Percentiles rank a stretch among this genome's conserved stretches.
Conservation (phyloP, 78 protist species). For the Planoprotostelium fungivorum region DNA sequence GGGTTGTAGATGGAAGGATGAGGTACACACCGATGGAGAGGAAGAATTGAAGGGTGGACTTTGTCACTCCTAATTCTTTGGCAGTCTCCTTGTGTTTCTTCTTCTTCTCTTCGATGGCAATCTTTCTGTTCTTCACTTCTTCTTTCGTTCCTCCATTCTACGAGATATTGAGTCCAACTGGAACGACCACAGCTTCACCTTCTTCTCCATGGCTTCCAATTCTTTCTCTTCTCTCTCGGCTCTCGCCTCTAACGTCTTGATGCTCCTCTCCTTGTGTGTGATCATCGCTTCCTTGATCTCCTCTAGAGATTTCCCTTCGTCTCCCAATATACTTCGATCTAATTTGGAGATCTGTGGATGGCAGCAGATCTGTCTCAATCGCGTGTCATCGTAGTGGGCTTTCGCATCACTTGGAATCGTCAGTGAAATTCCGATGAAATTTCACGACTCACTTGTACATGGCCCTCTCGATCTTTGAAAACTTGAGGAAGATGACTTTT, state of each 20-base stretch:
- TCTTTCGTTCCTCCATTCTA: too few relatives aligned
- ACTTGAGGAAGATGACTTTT: background rate
- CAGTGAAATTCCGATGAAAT: background rate
- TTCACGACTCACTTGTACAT: background rate
- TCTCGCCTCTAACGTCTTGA: background rate
- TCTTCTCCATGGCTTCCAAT: background rate
- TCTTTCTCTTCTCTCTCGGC: background rate
- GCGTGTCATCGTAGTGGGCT: background rate
- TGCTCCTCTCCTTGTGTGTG: background rate
- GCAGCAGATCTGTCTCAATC: conserved; percentile 15
- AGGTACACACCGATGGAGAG: background rate
- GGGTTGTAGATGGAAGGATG: too few relatives aligned
- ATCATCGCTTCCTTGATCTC: background rate
- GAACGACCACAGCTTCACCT: background rate
- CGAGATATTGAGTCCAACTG: background rate
- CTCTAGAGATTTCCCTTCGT: background rate
- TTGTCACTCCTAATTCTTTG: background rate
- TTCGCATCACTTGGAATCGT: background rate
- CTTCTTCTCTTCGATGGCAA: too few relatives aligned
- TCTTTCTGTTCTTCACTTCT: too few relatives aligned
- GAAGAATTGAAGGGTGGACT: background rate
- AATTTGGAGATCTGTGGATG: conserved; percentile 15
- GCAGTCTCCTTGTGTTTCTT: too few relatives aligned
- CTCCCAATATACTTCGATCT: background rate
- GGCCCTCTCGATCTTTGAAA: background rate